Evolutionary conservation across 108 stramenopile genomes (phyloP), one percentile per base, ranked within the genome.

Genomic region (Nitzschia sp.): DNA sequence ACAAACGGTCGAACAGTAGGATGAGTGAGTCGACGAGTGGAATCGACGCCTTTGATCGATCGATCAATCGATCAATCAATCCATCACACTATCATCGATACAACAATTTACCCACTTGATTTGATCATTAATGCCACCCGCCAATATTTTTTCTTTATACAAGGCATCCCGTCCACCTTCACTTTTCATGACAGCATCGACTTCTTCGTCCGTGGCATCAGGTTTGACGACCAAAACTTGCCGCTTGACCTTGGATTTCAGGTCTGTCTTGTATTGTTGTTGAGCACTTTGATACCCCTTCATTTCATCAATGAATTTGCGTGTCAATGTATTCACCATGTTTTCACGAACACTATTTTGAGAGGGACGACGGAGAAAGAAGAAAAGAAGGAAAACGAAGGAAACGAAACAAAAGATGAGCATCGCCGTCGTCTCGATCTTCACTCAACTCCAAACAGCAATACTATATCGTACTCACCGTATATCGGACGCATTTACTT

Each of bases 291-390:
- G 98, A 80, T 98, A 99, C 34, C 80, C 72, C 80, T 98, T 98
- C 89, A 97, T 97, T 62, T 97, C 97, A 73, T 98, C 97, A 53
- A 98, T 95, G 65, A 99, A 99, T 58, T 98, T 98, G 18, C 96
- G 84, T 13, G 97, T 96, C 45, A 98, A 71, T 0, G 99, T 98
- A 70, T 93, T 97, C 24, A 80, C 78, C 38, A 99, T 75, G 72
- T 98, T 99, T 53, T 97, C 87, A 29, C 95, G 80, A 3, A 93
- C 76, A 46, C 95, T n/a, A n/a, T n/a, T n/a, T n/a, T n/a, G n/a
- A n/a, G 87, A 56, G 33, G 11, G 1, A 26, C 21, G 47, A 8
- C 27, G 29, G 24, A 68, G 18, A 75, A 28, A 21, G 46, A 64
- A 30, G 66, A n/a, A 32, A 32, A 8, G 23, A 61, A 27, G 9